These are phyloP conservation scores for Solanum peruvianum DNA, from an alignment of 257 asterid species.

Conservation along the genomic window DNA sequence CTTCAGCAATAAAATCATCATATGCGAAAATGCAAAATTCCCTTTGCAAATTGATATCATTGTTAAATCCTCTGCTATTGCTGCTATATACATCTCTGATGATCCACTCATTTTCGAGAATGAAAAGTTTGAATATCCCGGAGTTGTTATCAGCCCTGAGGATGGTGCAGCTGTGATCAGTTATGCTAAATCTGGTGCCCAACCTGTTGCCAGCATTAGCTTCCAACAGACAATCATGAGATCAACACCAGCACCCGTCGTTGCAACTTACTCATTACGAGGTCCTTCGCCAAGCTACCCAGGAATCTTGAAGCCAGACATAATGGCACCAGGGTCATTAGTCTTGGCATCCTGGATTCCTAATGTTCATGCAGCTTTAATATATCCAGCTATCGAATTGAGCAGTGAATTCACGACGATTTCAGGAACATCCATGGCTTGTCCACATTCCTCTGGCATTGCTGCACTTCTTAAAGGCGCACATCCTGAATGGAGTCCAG, in stretches of 20 bases:
- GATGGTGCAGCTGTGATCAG: conserved; percentile 18
- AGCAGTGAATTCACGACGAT: conserved; percentile 20
- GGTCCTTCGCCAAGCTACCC: conserved; percentile 44
- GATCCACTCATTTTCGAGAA: conserved; percentile 8
- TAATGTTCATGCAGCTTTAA: neutral
- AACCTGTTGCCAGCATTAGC: conserved; percentile 27
- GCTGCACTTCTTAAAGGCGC: neutral
- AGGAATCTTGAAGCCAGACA: conserved; percentile 45
- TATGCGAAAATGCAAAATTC: conserved; percentile 17
- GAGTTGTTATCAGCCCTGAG: conserved; percentile 26
- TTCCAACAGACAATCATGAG: conserved; percentile 48
- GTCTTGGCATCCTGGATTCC: conserved; percentile 35
- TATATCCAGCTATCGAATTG: conserved; percentile 5
- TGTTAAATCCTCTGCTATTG: conserved; percentile 4
- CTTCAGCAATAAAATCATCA: conserved; percentile 6
- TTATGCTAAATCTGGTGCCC: conserved; percentile 12
- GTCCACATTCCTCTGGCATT: neutral
- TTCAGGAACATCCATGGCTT: conserved; percentile 26
- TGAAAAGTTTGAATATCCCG: conserved; percentile 16
- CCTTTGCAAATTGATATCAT: conserved; percentile 2
- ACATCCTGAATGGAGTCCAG: neutral
- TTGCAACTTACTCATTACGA: conserved; percentile 26
- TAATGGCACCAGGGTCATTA: conserved; percentile 43
- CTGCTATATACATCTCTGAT: conserved; percentile 32
- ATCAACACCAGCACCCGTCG: conserved; percentile 34